Base-by-base conservation (phyloP, 345 rosid species). In the Litchi chinensis region DNA sequence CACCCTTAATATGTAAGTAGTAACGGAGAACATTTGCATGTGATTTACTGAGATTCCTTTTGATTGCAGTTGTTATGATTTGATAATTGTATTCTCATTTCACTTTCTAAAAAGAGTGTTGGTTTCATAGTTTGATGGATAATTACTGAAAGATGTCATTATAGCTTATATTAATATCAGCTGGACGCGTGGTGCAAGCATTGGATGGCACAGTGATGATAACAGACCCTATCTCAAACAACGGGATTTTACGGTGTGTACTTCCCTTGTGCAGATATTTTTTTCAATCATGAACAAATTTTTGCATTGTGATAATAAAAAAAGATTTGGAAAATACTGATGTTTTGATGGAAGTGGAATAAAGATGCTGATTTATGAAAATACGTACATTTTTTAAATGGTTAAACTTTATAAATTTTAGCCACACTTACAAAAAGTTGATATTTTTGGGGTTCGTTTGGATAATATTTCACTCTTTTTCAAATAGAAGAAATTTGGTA, bases 191-290 rank as follows among this genome's bases (percentile, higher is more conserved):
- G 97, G 98, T 87, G 94, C 97, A 7, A 90, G 95, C 87, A 93
- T 94, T 73, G 99, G 97, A 10, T 96, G 98, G 98, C 99, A 95
- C 62, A 91, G 92, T 85, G 99, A 95, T 86, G 98, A 95, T 43
- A 94, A 95, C 83, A 86, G 93, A 82, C 83, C 86, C 10, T 92
- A 95, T 86, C 92, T 95, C 21, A 90, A 86, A 84, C 99, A 95
- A 76, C 81, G 98, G 5, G 87, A 92, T 82, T 95, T 89, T 78
- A 79, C 97, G 80, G 98, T 94, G 71, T 1, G 86, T 86, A 1
- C 62, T 48, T 6, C 10, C 43, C 65, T 28, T 67, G 37, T 8
- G 22, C 22, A 21, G 12, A 13, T 60, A 21, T 39, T 50, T 26
- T 56, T 26, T 8, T 8, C 28, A 3, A 1, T 41, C 32, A 10